These are phyloP conservation scores for Collybiopsis luxurians DNA, from an alignment of 768 basidiomycete species.

Conservation along the genomic window DNA sequence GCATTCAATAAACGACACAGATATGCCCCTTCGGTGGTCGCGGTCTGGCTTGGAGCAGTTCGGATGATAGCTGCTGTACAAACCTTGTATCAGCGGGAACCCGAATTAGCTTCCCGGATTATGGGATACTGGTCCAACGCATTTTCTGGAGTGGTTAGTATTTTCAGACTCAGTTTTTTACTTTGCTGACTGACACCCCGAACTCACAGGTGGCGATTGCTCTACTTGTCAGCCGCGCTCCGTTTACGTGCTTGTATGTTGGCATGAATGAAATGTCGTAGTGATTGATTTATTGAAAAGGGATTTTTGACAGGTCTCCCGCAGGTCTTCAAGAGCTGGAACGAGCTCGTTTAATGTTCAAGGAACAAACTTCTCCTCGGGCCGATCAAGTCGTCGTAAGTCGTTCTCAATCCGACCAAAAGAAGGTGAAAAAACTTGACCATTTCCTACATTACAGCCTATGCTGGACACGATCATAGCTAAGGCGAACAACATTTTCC, in stretches of 20 bases:
- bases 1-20: constrained; percentile 60
- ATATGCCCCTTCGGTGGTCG: constrained; percentile 69
- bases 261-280: background rate
- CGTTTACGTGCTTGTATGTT: constrained; percentile 51
- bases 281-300: background rate
- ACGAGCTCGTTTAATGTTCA: constrained; percentile 43
- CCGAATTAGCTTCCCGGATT: constrained; percentile 54
- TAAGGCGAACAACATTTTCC: constrained; percentile 48
- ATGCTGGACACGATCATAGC: constrained; percentile 48
- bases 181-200: background rate
- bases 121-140: constrained; percentile 54
- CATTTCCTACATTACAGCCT: constrained; percentile 32
- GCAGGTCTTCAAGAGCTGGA: constrained; percentile 63
- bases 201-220: constrained; percentile 33
- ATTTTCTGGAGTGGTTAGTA: constrained; percentile 48
- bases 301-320: constrained; percentile 30
- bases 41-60: constrained; percentile 61
- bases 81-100: constrained; percentile 54
- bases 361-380: constrained; percentile 41
- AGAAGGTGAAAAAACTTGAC: background rate
- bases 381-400: constrained; percentile 45
- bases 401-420: constrained; percentile 5
- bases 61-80: constrained; percentile 61
- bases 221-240: constrained; percentile 58
- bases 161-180: background rate